Percentiles rank a stretch among this genome's conserved stretches.
Evolutionary conservation across 2,329 filamentous ascomycete species (phyloP).

Genomic region (Waltergamsia citrina): DNA sequence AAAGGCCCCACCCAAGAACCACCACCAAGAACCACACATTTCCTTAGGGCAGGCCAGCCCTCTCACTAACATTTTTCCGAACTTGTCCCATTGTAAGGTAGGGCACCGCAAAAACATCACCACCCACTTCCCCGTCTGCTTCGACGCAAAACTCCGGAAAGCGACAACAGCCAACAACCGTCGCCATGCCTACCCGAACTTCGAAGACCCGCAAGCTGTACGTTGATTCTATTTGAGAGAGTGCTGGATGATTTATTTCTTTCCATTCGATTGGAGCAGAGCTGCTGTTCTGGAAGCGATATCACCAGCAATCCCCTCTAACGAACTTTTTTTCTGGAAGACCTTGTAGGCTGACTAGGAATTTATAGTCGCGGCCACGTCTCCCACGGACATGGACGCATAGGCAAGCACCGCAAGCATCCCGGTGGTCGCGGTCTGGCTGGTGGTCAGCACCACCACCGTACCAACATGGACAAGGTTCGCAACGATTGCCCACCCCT

Average conservation of each 20-base stretch:
- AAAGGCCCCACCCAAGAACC: slow-evolving; percentile 5
- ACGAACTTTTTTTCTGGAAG: background rate
- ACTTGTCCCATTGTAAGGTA: slow-evolving; percentile 16
- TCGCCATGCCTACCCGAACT: slow-evolving; percentile 64
- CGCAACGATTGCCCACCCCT: slow-evolving; percentile 20
- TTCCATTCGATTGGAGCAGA: slow-evolving; percentile 9
- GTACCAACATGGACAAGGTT: slow-evolving; percentile 61
- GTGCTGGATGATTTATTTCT: slow-evolving; percentile 5
- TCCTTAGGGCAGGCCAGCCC: slow-evolving; percentile 31
- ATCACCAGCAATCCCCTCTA: background rate
- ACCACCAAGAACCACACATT: slow-evolving; percentile 7
- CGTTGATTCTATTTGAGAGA: slow-evolving; percentile 24
- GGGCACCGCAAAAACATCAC: slow-evolving; percentile 26
- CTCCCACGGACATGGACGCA: slow-evolving; percentile 93
- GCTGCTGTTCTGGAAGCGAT: slow-evolving; percentile 10
- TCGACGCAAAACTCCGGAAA: slow-evolving; percentile 27
- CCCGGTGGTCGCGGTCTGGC: slow-evolving; percentile 78
- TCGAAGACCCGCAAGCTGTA: slow-evolving; percentile 74
- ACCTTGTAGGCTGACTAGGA: background rate
- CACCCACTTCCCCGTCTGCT: slow-evolving; percentile 20
- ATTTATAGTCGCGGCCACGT: slow-evolving; percentile 81
- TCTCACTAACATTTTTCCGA: slow-evolving; percentile 27
- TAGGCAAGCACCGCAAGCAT: slow-evolving; percentile 98
- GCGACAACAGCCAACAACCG: slow-evolving; percentile 32
- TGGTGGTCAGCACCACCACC: slow-evolving; percentile 92